Evolutionary conservation across 2,329 filamentous ascomycete species (phyloP).

Genomic region (Fusarium staphyleae): DNA sequence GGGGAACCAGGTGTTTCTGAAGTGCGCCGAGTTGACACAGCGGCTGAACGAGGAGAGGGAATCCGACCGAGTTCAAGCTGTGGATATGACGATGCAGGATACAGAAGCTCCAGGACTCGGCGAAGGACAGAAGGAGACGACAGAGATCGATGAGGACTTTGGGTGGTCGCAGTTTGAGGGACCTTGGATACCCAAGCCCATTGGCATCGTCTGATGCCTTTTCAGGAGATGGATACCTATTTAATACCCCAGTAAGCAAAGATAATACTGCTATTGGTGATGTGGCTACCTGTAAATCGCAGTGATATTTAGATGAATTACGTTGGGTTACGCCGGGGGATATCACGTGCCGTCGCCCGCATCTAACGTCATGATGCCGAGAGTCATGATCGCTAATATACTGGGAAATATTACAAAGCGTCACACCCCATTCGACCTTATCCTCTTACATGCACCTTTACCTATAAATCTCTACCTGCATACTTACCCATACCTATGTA

Average conservation of each 20-base stretch:
- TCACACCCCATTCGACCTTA: slow-evolving; percentile 32
- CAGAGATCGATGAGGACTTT: slow-evolving; percentile 28
- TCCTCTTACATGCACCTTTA: slow-evolving; percentile 12
- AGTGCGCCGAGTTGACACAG: slow-evolving; percentile 54
- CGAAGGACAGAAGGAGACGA: slow-evolving; percentile 15
- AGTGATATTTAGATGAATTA: too few relatives aligned
- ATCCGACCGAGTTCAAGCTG: slow-evolving; percentile 9
- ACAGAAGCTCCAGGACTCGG: slow-evolving; percentile 15
- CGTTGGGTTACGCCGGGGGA: not conserved
- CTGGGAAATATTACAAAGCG: slow-evolving; percentile 38
- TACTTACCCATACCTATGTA: slow-evolving; percentile 48
- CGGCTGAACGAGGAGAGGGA: slow-evolving; percentile 43
- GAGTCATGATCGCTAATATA: slow-evolving; percentile 26
- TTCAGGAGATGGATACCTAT: not conserved
- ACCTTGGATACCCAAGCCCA: slow-evolving; percentile 64
- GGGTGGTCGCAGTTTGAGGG: slow-evolving; percentile 60
- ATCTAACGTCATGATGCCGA: slow-evolving; percentile 35
- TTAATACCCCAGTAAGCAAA: too few relatives aligned
- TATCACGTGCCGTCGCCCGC: slow-evolving; percentile 35
- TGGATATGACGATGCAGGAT: slow-evolving; percentile 19
- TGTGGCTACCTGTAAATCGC: too few relatives aligned
- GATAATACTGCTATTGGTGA: too few relatives aligned
- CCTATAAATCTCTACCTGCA: not conserved
- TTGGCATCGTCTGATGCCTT: slow-evolving; percentile 58
- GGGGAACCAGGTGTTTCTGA: slow-evolving; percentile 54